Conservation (phyloP, 2,329 filamentous ascomycete genomes). For the Diaporthe batatas region DNA sequence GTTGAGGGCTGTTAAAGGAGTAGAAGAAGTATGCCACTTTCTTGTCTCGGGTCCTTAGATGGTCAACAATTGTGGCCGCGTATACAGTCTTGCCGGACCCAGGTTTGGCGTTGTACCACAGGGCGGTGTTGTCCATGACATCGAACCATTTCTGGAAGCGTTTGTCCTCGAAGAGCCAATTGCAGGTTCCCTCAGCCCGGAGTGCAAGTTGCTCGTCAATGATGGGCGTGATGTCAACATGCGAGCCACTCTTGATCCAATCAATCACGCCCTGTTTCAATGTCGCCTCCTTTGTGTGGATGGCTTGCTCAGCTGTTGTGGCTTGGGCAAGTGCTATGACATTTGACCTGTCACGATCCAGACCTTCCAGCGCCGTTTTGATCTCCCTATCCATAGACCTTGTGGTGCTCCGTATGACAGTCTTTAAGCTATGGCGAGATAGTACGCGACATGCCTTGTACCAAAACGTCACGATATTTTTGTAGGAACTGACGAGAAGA, state of each 20-base stretch:
- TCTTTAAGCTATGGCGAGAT: background rate
- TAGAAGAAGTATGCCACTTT: conserved; percentile 7
- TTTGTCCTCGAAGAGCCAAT: conserved; percentile 3
- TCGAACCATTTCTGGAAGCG: conserved; percentile 13
- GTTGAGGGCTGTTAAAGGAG: conserved; percentile 10
- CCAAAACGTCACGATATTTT: conserved; percentile 1
- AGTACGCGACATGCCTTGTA: background rate
- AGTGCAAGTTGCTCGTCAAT: background rate
- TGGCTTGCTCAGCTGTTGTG: conserved; percentile 5
- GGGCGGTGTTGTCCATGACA: background rate
- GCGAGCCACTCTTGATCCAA: conserved; percentile 13
- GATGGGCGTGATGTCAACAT: background rate
- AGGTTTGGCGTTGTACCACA: conserved; percentile 10
- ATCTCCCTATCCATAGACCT: conserved; percentile 22
- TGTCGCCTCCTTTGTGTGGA: background rate
- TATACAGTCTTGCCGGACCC: conserved; percentile 10
- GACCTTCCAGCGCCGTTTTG: background rate
- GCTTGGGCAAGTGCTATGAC: conserved; percentile 1
- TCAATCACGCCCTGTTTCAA: conserved; percentile 4
- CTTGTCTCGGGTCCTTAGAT: background rate
- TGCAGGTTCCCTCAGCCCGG: conserved; percentile 2
- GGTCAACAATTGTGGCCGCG: background rate
- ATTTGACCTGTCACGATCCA: background rate
- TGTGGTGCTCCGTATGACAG: background rate
- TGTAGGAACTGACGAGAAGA: conserved; percentile 5